Conservation (phyloP, 2,329 filamentous ascomycete species). For the Phyllosticta citribraziliensis region DNA sequence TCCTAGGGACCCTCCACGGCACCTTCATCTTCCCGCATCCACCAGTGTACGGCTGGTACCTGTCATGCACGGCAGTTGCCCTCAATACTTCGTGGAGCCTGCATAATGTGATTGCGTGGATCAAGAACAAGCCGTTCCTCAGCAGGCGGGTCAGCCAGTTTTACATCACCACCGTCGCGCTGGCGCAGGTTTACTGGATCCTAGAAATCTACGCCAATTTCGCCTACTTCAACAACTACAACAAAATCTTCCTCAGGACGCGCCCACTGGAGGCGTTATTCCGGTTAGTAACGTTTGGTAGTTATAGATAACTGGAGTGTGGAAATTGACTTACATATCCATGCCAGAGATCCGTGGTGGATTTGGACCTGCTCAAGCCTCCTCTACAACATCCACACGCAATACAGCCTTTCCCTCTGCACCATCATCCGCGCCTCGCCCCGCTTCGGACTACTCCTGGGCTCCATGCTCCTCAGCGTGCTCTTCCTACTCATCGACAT, state of each 20-base stretch:
- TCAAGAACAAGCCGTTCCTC: slow-evolving; percentile 55
- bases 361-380: slow-evolving; percentile 51
- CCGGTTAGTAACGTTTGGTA: slow-evolving; percentile 29
- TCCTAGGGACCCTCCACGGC: slow-evolving; percentile 48
- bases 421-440: slow-evolving; percentile 53
- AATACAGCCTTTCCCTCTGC: slow-evolving; percentile 49
- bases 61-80: slow-evolving; percentile 50
- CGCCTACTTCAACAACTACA: slow-evolving; percentile 50
- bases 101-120: slow-evolving; percentile 59
- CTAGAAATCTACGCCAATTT: slow-evolving; percentile 58
- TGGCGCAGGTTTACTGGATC: slow-evolving; percentile 55
- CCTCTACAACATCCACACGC: slow-evolving; percentile 53
- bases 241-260: slow-evolving; percentile 44
- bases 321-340: not conserved
- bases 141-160: slow-evolving; percentile 39
- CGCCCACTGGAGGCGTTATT: slow-evolving; percentile 52
- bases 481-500: slow-evolving; percentile 53
- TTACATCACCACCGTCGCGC: slow-evolving; percentile 49
- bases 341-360: slow-evolving; percentile 54
- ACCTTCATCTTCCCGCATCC: slow-evolving; percentile 50
- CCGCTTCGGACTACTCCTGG: slow-evolving; percentile 53
- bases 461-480: slow-evolving; percentile 51
- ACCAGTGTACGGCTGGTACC: slow-evolving; percentile 53
- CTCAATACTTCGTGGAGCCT: slow-evolving; percentile 54
- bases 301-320: not conserved